A percentile compares a stretch with the other conserved stretches of the same genome.
phyloP scores from a whole-genome alignment of 768 basidiomycete genomes.

The Lactarius evosmus region DNA sequence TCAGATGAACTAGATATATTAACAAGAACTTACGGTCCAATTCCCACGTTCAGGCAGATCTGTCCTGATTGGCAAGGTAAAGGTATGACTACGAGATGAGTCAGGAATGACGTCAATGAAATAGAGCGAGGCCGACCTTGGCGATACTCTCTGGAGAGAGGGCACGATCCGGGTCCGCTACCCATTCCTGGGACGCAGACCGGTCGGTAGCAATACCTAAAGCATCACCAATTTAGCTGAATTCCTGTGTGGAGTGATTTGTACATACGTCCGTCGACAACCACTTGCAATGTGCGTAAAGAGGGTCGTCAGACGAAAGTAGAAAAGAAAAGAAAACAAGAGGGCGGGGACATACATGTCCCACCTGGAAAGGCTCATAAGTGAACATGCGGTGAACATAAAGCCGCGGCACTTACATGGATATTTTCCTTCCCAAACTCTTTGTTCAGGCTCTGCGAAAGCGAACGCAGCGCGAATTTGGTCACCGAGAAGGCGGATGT shows the following conservation, averaged over 20 bases:
- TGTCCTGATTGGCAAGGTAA: constrained; percentile 63
- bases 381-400: accelerated
- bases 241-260: not conserved
- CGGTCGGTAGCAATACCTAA: constrained; percentile 33
- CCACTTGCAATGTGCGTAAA: constrained; percentile 40
- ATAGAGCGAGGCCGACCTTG: constrained; percentile 39
- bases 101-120: not conserved
- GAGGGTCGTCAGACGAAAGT: not conserved
- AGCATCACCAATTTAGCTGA: not conserved
- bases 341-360: not conserved
- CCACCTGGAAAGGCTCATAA: not conserved
- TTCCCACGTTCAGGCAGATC: constrained; percentile 76
- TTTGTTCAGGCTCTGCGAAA: constrained; percentile 43
- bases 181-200: constrained; percentile 35
- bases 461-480: constrained; percentile 40
- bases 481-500: constrained; percentile 42
- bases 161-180: constrained; percentile 44
- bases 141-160: constrained; percentile 69
- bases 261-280: constrained; percentile 61
- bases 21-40: constrained; percentile 56
- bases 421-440: constrained; percentile 46
- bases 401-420: constrained; percentile 34
- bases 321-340: not conserved
- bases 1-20: not conserved
- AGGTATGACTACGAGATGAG: constrained; percentile 51